Conservation (phyloP, 225 moss, liverwort and hornwort genomes). For the Thuidium tamariscinum region DNA sequence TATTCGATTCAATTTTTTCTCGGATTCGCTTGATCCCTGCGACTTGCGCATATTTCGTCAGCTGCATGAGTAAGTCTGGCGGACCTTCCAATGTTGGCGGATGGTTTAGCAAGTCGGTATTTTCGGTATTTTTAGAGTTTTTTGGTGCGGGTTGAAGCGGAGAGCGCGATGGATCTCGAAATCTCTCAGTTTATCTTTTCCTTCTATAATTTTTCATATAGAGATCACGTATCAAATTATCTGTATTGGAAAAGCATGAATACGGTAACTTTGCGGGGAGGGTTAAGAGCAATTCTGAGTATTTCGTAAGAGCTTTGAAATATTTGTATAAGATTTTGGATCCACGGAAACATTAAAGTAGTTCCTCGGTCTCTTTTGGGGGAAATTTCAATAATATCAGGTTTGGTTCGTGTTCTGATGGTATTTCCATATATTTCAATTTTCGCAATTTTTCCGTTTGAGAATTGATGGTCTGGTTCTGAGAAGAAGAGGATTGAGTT, state of each 20-base stretch:
- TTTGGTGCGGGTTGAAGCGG: neutral
- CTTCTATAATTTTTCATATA: neutral
- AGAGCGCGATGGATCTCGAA: neutral
- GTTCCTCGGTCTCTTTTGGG: neutral
- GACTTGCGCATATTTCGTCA: neutral
- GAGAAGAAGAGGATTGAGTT: neutral
- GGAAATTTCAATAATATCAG: neutral
- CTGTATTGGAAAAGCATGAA: neutral
- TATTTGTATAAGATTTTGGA: neutral
- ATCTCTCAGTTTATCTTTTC: neutral
- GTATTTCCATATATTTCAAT: neutral
- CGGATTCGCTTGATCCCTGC: neutral
- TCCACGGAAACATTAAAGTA: neutral
- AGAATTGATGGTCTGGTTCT: neutral
- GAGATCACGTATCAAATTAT: neutral
- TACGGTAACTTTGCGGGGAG: neutral
- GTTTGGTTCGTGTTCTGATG: neutral
- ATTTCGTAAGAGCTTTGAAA: neutral
- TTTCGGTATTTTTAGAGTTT: neutral
- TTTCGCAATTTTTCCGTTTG: neutral
- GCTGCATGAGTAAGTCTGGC: conserved; percentile 2
- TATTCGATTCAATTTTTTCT: neutral
- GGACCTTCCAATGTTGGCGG: neutral
- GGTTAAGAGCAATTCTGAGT: neutral
- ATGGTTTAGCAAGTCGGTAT: neutral